These are phyloP conservation scores for Hylodesmum podocarpum DNA, from an alignment of 306 rosid genomes.

Conservation along the genomic window DNA sequence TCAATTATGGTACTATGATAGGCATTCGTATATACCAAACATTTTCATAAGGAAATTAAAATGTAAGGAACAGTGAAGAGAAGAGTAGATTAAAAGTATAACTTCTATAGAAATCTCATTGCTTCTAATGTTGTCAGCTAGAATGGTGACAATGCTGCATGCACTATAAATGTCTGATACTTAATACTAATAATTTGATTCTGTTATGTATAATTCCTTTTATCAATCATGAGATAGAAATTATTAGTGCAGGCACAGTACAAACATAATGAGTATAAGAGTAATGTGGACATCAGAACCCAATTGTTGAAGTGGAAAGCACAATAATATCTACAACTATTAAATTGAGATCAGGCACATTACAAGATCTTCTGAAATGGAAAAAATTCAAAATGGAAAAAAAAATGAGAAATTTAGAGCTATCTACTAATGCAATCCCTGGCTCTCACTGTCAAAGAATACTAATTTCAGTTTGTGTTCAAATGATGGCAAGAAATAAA, in stretches of 20 bases:
- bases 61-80: not conserved
- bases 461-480: constrained; percentile 24
- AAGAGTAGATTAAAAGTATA: constrained; percentile 10
- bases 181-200: constrained; percentile 29
- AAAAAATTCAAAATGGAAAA: not conserved
- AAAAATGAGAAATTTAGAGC: not conserved
- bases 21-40: not conserved
- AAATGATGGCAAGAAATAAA: constrained; percentile 34
- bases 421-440: constrained; percentile 5
- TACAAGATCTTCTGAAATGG: not conserved
- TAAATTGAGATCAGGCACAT: constrained; percentile 11
- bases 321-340: constrained; percentile 19
- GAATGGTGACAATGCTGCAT: not conserved
- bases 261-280: constrained; percentile 28
- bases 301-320: constrained; percentile 25
- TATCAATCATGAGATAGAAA: constrained; percentile 25
- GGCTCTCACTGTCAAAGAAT: not conserved
- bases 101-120: constrained; percentile 17
- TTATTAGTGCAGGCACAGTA: constrained; percentile 11
- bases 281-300: constrained; percentile 10
- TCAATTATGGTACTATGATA: constrained; percentile 13
- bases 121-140: constrained; percentile 12
- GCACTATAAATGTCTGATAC: constrained; percentile 19
- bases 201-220: constrained; percentile 11
- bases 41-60: not conserved